Conservation (phyloP, 2,329 filamentous ascomycete genomes). For the Xylaria polymorpha region DNA sequence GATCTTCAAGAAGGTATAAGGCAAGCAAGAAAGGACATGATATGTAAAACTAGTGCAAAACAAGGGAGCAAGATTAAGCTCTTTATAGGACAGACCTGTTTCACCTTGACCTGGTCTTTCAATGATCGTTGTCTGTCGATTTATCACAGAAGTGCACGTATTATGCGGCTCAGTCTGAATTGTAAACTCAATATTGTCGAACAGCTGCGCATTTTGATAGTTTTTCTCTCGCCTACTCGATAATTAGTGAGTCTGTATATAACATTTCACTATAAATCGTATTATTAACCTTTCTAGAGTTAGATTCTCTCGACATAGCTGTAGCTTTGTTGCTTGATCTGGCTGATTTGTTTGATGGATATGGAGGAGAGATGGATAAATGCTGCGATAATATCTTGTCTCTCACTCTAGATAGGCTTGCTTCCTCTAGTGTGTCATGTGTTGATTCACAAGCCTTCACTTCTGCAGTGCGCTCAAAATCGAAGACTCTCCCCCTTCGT, state of each 20-base stretch:
- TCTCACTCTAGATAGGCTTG: constrained; percentile 1
- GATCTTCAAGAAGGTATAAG: neutral
- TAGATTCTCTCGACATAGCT: neutral
- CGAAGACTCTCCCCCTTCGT: constrained; percentile 42
- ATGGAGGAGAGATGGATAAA: neutral
- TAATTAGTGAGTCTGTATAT: neutral
- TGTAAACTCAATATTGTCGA: constrained; percentile 47
- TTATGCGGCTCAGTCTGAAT: constrained; percentile 32
- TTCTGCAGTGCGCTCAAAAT: constrained; percentile 13
- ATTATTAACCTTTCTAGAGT: constrained; percentile 13
- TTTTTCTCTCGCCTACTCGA: constrained; percentile 28
- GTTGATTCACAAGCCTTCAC: neutral
- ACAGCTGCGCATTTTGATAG: constrained; percentile 35
- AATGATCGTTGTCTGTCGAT: constrained; percentile 47
- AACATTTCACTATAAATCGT: neutral
- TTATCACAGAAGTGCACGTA: constrained; percentile 35
- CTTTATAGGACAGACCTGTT: constrained; percentile 17
- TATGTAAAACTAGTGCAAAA: neutral
- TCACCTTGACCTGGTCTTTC: constrained; percentile 38
- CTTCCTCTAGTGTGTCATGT: neutral
- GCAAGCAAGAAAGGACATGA: neutral
- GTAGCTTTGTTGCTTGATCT: neutral
- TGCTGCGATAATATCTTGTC: neutral
- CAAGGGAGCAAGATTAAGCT: neutral
- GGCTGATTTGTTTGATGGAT: constrained; percentile 1